Evolutionary conservation across 305 asterid genomes (phyloP).

Genomic region (Plantago rigida): DNA sequence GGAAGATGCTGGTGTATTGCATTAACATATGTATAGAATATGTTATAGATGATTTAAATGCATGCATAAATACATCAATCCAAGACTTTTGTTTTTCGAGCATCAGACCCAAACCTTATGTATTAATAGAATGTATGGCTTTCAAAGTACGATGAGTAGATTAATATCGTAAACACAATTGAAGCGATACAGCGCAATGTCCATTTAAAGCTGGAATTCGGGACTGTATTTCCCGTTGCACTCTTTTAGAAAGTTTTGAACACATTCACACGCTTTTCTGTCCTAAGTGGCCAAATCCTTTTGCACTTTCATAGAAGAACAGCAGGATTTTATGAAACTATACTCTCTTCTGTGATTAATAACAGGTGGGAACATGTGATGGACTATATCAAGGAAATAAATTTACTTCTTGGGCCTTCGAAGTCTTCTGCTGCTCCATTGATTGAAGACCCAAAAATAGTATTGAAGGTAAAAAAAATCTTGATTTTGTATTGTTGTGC

Average conservation of each 20-base stretch:
- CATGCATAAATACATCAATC: neutral
- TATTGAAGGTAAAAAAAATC: slow-evolving; percentile 45
- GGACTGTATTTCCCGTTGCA: neutral
- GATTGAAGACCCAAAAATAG: slow-evolving; percentile 61
- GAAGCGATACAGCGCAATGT: neutral
- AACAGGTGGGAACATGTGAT: slow-evolving; percentile 77
- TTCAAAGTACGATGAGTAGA: neutral
- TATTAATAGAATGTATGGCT: neutral
- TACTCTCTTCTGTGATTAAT: slow-evolving; percentile 21
- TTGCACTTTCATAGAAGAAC: neutral
- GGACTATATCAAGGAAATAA: slow-evolving; percentile 83
- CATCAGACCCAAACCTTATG: neutral
- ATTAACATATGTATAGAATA: neutral
- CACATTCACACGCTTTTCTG: slow-evolving; percentile 4
- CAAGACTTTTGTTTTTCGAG: neutral
- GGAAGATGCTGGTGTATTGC: neutral
- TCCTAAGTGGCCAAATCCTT: too few species aligned
- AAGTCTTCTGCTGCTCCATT: slow-evolving; percentile 40
- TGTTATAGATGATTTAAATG: neutral
- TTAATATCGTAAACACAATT: neutral
- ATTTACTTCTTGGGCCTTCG: slow-evolving; percentile 56
- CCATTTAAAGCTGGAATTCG: neutral
- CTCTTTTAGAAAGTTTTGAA: neutral
- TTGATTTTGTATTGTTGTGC: slow-evolving; percentile 20
- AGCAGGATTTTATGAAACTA: slow-evolving; percentile 10